Evolutionary conservation across 495 filamentous ascomycete genomes (phyloP).

Genomic region (Podospora pseudocomata): DNA sequence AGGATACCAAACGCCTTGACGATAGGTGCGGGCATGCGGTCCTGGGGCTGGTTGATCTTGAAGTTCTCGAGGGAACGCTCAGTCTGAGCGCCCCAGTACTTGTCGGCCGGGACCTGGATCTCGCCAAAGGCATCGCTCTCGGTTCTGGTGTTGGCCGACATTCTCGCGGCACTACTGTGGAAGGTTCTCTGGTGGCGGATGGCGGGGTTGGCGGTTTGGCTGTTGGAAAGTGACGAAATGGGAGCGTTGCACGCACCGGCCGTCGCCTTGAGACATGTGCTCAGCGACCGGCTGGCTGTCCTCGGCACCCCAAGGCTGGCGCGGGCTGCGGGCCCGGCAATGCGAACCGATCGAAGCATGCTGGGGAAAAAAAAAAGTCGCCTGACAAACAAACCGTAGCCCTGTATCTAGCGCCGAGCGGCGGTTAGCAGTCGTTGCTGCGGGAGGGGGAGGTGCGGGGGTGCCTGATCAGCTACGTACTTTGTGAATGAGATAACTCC

Average conservation of each 20-base stretch:
- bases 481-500: not conserved
- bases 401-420: constrained; percentile 2
- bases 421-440: constrained; percentile 1
- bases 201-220: constrained; percentile 9
- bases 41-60: constrained; percentile 97
- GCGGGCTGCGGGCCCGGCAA: constrained; percentile 37
- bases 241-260: constrained; percentile 10
- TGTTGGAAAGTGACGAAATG: constrained; percentile 20
- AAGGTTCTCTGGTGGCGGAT: constrained; percentile 37
- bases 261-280: constrained; percentile 36
- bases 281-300: constrained; percentile 34
- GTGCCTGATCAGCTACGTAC: not conserved
- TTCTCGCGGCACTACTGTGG: constrained; percentile 47
- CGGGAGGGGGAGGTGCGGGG: not conserved
- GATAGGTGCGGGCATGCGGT: constrained; percentile 94
- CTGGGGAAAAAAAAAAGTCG: constrained; percentile 17
- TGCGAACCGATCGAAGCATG: constrained; percentile 47
- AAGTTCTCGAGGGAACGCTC: constrained; percentile 97
- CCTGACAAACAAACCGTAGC: constrained; percentile 14
- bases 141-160: constrained; percentile 59
- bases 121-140: constrained; percentile 98
- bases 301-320: constrained; percentile 40
- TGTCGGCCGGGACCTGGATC: constrained; percentile 84
- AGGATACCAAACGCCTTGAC: constrained; percentile 93
- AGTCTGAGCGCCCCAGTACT: constrained; percentile 99